Evolutionary conservation across 1,139 yeast genomes (phyloP), one percentile per base, ranked within the genome.

Genomic region (Eremothecium cymbalariae): DNA sequence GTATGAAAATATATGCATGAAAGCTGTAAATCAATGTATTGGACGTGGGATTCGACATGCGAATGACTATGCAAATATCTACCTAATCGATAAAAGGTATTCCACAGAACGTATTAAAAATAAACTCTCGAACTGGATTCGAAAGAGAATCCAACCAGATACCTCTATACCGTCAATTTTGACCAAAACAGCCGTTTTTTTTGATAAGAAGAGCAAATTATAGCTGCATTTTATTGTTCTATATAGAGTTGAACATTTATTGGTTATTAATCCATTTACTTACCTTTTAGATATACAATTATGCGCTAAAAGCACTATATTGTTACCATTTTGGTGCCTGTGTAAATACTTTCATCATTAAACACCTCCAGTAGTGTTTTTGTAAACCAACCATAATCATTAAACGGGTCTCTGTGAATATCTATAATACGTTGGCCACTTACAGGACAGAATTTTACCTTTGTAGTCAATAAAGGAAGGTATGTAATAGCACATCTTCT

Each of bases 31-130:
- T 53, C 98, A 88, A 59, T 77, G 94, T 59, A 79, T 90, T 13
- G 98, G 97, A 1, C 69, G 98, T 48, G 85, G 96, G 14, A 88
- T 88, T 25, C 65, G 98, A 40, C 95, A 88, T 56, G 70, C 70
- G 18, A 68, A 71, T 30, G 98, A 90, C 57, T 86, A 82, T 51
- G 78, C 97, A 0, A 68, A 74, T 11, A 80, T 90, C 8, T 74
- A 72, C 46, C 62, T 88, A 26, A 52, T 88, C 8, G 98, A 90
- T 53, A 57, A 60, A 25, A 63, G 97, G 37, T 90, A 74, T 47
- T 51, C 48, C 2, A 55, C 53, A 1, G 49, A 54, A 0, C 59
- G 68, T 23, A 77, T 85, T 18, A 76, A 71, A 47, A 42, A 46
- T 1, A 85, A 84, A 52, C 60, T 88, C 25, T 83, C 95, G 26